Conservation (phyloP, 129 eudicot genomes). For the Tanacetum coccineum region DNA sequence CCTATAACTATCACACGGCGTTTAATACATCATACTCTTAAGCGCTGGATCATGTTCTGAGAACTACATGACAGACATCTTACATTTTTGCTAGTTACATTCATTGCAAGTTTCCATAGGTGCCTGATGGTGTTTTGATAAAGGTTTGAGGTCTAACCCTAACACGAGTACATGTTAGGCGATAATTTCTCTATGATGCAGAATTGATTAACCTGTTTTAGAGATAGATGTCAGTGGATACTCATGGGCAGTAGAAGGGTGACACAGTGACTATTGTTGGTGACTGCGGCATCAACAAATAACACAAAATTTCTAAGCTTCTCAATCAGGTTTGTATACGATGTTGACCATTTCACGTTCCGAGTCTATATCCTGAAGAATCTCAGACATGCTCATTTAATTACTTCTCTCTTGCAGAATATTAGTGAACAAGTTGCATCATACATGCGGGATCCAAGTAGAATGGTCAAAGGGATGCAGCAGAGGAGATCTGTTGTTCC, state of each 20-base stretch:
- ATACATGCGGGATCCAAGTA: constrained; percentile 94
- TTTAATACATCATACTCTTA: too few relatives aligned
- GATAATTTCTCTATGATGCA: constrained; percentile 21
- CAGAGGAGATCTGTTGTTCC: constrained; percentile 68
- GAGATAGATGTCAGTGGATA: constrained; percentile 74
- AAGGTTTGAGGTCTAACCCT: not conserved
- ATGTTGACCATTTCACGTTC: constrained; percentile 4
- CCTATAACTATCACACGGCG: too few relatives aligned
- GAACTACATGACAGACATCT: too few relatives aligned
- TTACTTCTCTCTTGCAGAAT: constrained; percentile 36
- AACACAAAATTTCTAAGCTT: constrained; percentile 75
- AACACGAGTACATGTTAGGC: not conserved
- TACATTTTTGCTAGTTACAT: too few relatives aligned
- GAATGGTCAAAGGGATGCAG: constrained; percentile 85
- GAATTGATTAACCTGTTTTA: constrained; percentile 58
- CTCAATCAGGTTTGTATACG: constrained; percentile 32
- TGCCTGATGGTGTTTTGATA: not conserved
- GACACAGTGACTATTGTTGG: too few relatives aligned
- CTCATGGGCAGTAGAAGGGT: constrained; percentile 90
- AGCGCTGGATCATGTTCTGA: too few relatives aligned
- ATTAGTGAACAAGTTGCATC: constrained; percentile 87
- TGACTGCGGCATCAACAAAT: constrained; percentile 66
- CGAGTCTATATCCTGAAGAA: not conserved
- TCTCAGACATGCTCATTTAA: not conserved
- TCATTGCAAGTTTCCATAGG: not conserved